Percentiles rank a stretch among this genome's conserved stretches.
phyloP scores from a whole-genome alignment of 305 asterid genomes.

The Salvia sclarea region DNA sequence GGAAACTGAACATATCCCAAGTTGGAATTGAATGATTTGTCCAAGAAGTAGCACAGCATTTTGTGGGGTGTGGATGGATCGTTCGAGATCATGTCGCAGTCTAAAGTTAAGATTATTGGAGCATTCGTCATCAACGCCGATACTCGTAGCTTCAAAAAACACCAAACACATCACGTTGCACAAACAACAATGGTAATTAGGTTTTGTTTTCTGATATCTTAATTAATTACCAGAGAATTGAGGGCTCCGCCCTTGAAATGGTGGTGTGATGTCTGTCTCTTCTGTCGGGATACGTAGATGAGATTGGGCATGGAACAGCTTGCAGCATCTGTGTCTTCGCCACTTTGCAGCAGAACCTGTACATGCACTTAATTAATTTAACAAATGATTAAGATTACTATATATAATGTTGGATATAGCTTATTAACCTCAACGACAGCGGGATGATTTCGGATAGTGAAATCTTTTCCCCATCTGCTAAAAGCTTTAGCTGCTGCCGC shows the following conservation, averaged over 20 bases:
- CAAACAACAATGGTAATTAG: no score
- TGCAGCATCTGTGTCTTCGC: constrained; percentile 37
- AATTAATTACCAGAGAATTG: constrained; percentile 42
- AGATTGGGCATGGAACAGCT: constrained; percentile 52
- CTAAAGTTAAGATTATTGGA: constrained; percentile 49
- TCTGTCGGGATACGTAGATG: constrained; percentile 48
- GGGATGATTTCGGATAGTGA: constrained; percentile 62
- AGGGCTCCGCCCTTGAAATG: constrained; percentile 64
- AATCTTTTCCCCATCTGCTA: constrained; percentile 44
- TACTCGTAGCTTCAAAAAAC: constrained; percentile 47
- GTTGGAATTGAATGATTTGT: constrained; percentile 26
- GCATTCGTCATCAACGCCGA: constrained; percentile 53
- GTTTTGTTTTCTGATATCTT: no score
- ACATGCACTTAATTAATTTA: not conserved
- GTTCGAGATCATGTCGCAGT: constrained; percentile 62
- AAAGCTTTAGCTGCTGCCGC: constrained; percentile 40
- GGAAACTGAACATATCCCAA: constrained; percentile 54
- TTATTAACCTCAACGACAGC: constrained; percentile 54
- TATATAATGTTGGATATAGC: not conserved
- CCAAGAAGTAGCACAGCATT: constrained; percentile 46
- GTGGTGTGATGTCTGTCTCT: constrained; percentile 37
- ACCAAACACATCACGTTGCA: not conserved
- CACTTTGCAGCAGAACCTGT: constrained; percentile 41
- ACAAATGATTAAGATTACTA: not conserved
- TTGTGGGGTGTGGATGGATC: constrained; percentile 48